Base-by-base conservation (phyloP, 805 yeast genomes). In the Lipomyces lipofer region DNA sequence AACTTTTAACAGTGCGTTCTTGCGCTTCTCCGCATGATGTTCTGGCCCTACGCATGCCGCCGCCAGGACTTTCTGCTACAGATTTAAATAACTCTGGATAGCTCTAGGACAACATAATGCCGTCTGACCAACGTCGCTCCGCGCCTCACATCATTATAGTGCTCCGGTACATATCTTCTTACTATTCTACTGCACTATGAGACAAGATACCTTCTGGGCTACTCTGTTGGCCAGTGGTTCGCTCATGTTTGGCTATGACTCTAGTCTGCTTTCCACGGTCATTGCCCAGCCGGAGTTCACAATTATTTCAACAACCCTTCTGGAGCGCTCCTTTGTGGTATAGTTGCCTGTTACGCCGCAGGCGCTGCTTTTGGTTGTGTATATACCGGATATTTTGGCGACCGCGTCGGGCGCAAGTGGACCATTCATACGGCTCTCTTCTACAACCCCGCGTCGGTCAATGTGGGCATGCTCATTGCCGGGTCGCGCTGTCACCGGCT, bases 181-280 rank as follows among this genome's bases (percentile, higher is more conserved):
- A 2, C 33, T 29, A 12, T 29, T 29, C 13, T 3, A 29, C 33
- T 29, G 10, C 33, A 3, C 33, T 29, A 29, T 29, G 33, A 29
- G 33, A 29, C 13, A 29, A 29, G 33, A n/a, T 29, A 29, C 33
- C 33, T 29, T 29, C 33, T 29, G 85, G 47, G 25, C 27, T 15
- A 3, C 4, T 15, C 3, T 45, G 2, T 15, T 45, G 44, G 27
- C 49, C 29, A 15, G 17, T 15, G 46, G 46, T 36, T 42, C 49
- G 17, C 77, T 81, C 29, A 68, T 81, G 15, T 82, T 81, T 55
- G 86, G 86, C 1, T 81, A 79, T 61, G 84, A 80, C 58, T 83
- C 85, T 67, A 91, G 91, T 54, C 87, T 85, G 17, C 83, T 86
- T 75, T 78, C 84, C 38, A 88, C 90, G 1, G 78, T 85, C 28